A percentile compares a stretch with the other conserved stretches of the same genome.
Evolutionary conservation across 345 rosid genomes (phyloP).

Genomic region (Corchorus olitorius): DNA sequence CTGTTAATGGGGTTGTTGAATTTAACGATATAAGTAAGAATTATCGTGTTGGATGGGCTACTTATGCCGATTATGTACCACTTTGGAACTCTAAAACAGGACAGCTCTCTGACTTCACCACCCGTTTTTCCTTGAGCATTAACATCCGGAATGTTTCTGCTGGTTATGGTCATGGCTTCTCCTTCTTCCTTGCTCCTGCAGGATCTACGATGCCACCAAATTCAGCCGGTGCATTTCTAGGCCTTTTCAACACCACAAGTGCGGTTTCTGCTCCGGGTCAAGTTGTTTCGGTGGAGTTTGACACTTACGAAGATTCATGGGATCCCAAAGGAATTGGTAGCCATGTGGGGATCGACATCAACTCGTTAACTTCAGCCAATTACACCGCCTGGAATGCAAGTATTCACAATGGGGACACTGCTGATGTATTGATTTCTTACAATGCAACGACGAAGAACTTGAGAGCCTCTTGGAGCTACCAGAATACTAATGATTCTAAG

Average conservation of each 20-base stretch:
- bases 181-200: conserved; percentile 42
- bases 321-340: conserved; percentile 30
- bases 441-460: conserved; percentile 41
- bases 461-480: conserved; percentile 50
- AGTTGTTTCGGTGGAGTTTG: conserved; percentile 43
- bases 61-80: conserved; percentile 27
- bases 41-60: conserved; percentile 42
- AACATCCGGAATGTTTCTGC: not conserved
- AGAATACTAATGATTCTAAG: conserved; percentile 19
- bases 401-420: not conserved
- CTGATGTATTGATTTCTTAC: conserved; percentile 33
- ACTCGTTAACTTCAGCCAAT: conserved; percentile 21
- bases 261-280: conserved; percentile 22
- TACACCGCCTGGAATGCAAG: conserved; percentile 13
- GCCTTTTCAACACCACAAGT: conserved; percentile 32
- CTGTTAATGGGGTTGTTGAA: conserved; percentile 32
- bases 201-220: conserved; percentile 37
- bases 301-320: conserved; percentile 27
- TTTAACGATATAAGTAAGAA: conserved; percentile 19
- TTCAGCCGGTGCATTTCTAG: conserved; percentile 44
- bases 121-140: conserved; percentile 38
- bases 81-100: conserved; percentile 38
- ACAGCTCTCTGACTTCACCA: conserved; percentile 34
- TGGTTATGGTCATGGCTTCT: conserved; percentile 24
- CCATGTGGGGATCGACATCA: conserved; percentile 49